Conservation (phyloP, 169 alveolate species). For the Plasmodium coatneyi region DNA sequence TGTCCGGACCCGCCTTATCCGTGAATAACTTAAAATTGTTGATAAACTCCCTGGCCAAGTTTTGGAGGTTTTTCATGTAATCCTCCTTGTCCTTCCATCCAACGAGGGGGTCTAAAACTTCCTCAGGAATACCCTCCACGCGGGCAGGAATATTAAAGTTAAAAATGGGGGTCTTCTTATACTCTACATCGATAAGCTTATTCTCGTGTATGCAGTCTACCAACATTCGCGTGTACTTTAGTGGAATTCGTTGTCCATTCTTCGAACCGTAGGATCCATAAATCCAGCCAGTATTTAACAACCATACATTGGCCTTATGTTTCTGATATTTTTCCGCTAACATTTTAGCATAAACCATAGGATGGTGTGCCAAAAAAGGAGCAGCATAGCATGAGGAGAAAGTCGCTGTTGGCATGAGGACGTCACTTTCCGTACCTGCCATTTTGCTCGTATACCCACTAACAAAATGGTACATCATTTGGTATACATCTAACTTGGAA, state of each 20-base stretch:
- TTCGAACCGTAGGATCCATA: constrained; percentile 92
- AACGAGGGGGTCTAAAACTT: constrained; percentile 87
- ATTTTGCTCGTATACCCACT: constrained; percentile 97
- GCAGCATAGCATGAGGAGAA: constrained; percentile 98
- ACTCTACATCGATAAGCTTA: constrained; percentile 76
- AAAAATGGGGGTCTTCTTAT: constrained; percentile 88
- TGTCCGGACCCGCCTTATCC: constrained; percentile 57
- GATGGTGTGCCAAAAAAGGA: constrained; percentile 96
- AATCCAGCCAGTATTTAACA: constrained; percentile 97
- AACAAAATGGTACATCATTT: constrained; percentile 96
- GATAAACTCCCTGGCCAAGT: constrained; percentile 87
- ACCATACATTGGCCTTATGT: constrained; percentile 89
- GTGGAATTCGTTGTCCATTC: constrained; percentile 92
- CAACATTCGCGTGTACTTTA: constrained; percentile 91
- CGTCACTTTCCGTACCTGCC: constrained; percentile 95
- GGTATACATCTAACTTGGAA: constrained; percentile 89
- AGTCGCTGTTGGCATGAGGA: constrained; percentile 94
- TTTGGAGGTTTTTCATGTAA: constrained; percentile 79
- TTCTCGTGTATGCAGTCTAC: constrained; percentile 94
- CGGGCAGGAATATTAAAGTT: constrained; percentile 87
- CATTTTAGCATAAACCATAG: constrained; percentile 93
- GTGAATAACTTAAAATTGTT: constrained; percentile 88
- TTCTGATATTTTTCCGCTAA: constrained; percentile 82
- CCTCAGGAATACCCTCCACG: constrained; percentile 88
- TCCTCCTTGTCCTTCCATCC: constrained; percentile 92